Evolutionary conservation across 2,329 filamentous ascomycete genomes (phyloP).

Genomic region (Moelleriella libera): DNA sequence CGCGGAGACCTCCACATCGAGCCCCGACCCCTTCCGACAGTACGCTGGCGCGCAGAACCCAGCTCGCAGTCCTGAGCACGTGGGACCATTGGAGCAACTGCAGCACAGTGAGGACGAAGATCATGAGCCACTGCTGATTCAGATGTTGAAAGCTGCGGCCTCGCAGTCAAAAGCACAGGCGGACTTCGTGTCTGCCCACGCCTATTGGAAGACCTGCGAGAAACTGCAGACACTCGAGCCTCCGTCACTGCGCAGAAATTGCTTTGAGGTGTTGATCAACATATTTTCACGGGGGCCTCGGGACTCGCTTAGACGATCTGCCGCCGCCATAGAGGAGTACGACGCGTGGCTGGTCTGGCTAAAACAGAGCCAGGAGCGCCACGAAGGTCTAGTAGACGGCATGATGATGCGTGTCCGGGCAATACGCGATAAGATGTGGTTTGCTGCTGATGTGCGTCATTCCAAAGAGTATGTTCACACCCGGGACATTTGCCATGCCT

Average conservation of each 20-base stretch:
- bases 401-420: conserved; percentile 63
- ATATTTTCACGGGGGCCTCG: conserved; percentile 60
- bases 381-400: conserved; percentile 58
- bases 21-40: conserved; percentile 42
- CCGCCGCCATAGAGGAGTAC: conserved; percentile 62
- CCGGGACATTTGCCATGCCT: conserved; percentile 68
- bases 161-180: conserved; percentile 63
- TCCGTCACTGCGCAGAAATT: conserved; percentile 47
- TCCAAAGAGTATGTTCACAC: conserved; percentile 81
- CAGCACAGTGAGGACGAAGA: conserved; percentile 14
- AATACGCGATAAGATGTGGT: conserved; percentile 96
- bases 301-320: conserved; percentile 54
- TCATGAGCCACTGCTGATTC: conserved; percentile 43
- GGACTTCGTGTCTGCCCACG: conserved; percentile 71
- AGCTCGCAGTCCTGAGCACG: too few relatives aligned
- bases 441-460: conserved; percentile 82
- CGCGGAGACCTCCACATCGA: conserved; percentile 34
- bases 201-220: conserved; percentile 73
- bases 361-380: conserved; percentile 66
- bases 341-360: conserved; percentile 74
- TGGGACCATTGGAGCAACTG: too few relatives aligned
- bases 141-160: conserved; percentile 65
- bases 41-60: neutral
- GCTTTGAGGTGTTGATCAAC: conserved; percentile 57
- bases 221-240: conserved; percentile 52